Base-by-base conservation (phyloP, 2,329 filamentous ascomycete genomes). In the Fusarium illudens region DNA sequence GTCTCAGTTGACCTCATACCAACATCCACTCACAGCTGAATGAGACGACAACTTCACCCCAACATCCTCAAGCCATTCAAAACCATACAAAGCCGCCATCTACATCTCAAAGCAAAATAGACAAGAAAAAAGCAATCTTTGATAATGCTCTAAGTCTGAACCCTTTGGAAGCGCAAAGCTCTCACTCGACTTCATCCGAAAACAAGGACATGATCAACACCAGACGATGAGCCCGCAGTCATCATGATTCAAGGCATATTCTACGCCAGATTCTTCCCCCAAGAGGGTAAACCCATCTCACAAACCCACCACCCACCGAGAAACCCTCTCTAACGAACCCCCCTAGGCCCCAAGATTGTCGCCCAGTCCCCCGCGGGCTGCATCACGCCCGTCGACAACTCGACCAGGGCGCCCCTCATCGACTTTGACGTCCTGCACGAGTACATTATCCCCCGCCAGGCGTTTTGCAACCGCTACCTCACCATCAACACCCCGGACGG, bases 371-470 rank as follows among this genome's bases (percentile, higher is more conserved):
- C 87, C 1, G 84, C 86, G 22, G 88, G 88, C 62, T 89, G 86
- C 77, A 88, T 90, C 68, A 87, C 88, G 75, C 58, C 79, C 68
- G 62, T 76, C 61, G 71, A 80, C 68, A 69, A 71, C 74, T 69
- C 77, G 71, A 58, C 71, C 60, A 80, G 77, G 55, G 51, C 84
- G 11, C 90, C 90, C 4, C 88, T 97, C 66, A 88, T 97, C 75
- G 89, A 94, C 79, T 98, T 97, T 80, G 88, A 92, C 68, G 90
- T 93, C 53, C 87, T 98, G 71, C 92, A 93, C 15, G 91, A 95
- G 77, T 97, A 97, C 82, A 91, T 99, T 75, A 97, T 99, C 74
- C 96, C 96, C 17, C 91, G 93, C 56, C 93, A 97, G 79, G 92
- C 95, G 74, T 96, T 99, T 76, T 97, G 95, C 85, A 96, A 97